These are phyloP conservation scores for Sporisorium iseilematis-ciliati DNA, from an alignment of 1,284 basidiomycete genomes.

Conservation along the genomic window DNA sequence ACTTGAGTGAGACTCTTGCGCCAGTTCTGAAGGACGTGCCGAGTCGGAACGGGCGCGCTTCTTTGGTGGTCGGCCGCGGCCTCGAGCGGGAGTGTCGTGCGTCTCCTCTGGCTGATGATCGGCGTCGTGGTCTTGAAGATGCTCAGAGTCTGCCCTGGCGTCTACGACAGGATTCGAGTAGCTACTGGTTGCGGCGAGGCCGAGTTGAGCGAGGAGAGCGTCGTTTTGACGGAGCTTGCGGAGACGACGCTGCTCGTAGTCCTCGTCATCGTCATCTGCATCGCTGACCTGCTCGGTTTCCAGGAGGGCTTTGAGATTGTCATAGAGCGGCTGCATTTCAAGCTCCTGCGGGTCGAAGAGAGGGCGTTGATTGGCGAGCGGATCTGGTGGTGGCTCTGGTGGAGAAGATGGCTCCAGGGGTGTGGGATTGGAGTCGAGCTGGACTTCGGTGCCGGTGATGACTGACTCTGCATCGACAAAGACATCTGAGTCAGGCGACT, in stretches of 20 bases:
- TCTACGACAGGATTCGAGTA: background rate
- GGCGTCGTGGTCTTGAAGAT: background rate
- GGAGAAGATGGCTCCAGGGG: slow-evolving; percentile 1
- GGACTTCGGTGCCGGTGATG: background rate
- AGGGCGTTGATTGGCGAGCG: slow-evolving; percentile 24
- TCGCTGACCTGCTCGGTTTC: slow-evolving; percentile 30
- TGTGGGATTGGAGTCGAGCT: background rate
- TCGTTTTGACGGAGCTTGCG: slow-evolving; percentile 42
- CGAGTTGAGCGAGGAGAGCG: slow-evolving; percentile 41
- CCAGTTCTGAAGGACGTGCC: background rate
- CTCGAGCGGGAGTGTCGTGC: slow-evolving; percentile 10
- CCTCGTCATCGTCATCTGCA: slow-evolving; percentile 35
- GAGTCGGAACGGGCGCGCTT: slow-evolving; percentile 19
- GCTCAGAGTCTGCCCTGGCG: background rate
- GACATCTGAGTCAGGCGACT: background rate
- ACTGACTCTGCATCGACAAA: background rate
- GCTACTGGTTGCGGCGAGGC: slow-evolving; percentile 16
- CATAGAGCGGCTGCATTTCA: slow-evolving; percentile 31
- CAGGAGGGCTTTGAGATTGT: slow-evolving; percentile 31
- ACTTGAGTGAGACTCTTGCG: slow-evolving; percentile 2
- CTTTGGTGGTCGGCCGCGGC: slow-evolving; percentile 23
- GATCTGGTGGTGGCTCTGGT: slow-evolving; percentile 28
- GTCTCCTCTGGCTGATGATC: slow-evolving; percentile 7
- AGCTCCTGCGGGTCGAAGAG: slow-evolving; percentile 34
- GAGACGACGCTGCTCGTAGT: slow-evolving; percentile 43